Evolutionary conservation across 352 stramenopile genomes (phyloP).

Genomic region (Globisporangium ultimum): DNA sequence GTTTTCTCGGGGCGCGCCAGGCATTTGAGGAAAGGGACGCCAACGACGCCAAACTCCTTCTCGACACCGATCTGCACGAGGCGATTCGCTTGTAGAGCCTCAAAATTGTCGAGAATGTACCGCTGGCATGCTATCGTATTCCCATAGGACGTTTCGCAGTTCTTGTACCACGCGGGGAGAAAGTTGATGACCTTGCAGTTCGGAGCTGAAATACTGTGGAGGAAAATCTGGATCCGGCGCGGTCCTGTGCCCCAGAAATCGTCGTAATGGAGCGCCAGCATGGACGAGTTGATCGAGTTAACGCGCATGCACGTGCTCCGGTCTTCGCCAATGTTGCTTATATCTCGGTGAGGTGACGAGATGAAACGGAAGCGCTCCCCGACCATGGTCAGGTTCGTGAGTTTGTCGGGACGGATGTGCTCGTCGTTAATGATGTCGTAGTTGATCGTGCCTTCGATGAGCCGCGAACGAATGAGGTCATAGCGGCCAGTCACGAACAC

Average conservation of each 20-base stretch:
- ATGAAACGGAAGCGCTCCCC: constrained; percentile 12
- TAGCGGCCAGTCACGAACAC: constrained; percentile 16
- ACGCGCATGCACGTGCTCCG: constrained; percentile 35
- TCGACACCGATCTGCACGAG: constrained; percentile 22
- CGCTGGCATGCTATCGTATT: constrained; percentile 23
- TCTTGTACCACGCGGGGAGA: constrained; percentile 17
- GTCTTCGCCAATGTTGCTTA: constrained; percentile 28
- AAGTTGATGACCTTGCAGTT: constrained; percentile 34
- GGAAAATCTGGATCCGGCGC: constrained; percentile 24
- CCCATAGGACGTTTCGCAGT: constrained; percentile 6
- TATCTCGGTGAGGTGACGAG: constrained; percentile 22
- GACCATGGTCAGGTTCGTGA: constrained; percentile 8
- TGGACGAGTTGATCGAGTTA: constrained; percentile 34
- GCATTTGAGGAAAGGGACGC: constrained; percentile 28
- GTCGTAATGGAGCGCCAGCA: constrained; percentile 28
- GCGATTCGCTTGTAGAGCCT: constrained; percentile 12
- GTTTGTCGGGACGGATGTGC: constrained; percentile 7
- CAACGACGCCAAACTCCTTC: constrained; percentile 22
- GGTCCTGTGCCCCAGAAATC: constrained; percentile 32
- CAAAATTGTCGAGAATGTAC: constrained; percentile 33
- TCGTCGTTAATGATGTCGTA: constrained; percentile 22
- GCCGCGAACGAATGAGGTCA: constrained; percentile 15
- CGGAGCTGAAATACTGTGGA: constrained; percentile 34
- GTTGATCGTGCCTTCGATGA: constrained; percentile 20
- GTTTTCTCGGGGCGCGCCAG: constrained; percentile 11